These are phyloP conservation scores for Bacidia gigantensis DNA, from an alignment of 495 filamentous ascomycete species.

Conservation along the genomic window DNA sequence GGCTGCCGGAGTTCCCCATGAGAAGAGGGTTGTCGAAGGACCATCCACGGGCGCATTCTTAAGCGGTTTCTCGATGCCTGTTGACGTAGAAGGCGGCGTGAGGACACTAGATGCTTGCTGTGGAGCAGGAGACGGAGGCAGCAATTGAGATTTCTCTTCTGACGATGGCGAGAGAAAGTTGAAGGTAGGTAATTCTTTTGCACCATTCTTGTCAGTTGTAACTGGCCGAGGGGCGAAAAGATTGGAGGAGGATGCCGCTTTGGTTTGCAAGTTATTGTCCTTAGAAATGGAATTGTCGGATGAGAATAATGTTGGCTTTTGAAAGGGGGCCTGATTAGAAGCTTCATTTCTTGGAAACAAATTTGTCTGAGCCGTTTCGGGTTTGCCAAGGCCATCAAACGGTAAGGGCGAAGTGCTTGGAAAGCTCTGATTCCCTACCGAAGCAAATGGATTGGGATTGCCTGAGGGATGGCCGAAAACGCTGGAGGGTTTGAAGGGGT, in stretches of 20 bases:
- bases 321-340: no score
- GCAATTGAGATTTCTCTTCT: neutral
- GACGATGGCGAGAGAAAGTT: neutral
- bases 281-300: neutral
- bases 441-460: neutral
- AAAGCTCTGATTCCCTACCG: neutral
- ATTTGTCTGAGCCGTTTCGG: no score
- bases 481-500: neutral
- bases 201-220: neutral
- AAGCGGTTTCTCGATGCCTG: neutral
- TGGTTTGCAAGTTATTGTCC: neutral
- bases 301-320: neutral
- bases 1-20: neutral
- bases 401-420: neutral
- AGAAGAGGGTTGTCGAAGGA: neutral
- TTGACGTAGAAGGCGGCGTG: neutral
- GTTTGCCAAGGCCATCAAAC: no score
- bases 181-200: constrained; percentile 5
- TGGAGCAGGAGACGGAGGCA: neutral
- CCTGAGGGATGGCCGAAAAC: constrained; percentile 1
- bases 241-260: neutral
- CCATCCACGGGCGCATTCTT: neutral
- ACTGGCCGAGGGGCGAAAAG: neutral
- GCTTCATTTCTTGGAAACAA: no score
- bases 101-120: neutral